A percentile compares a stretch with the other conserved stretches of the same genome.
Evolutionary conservation across 192 early-diverging fungal species (phyloP).

Genomic region (Jimgerdemannia lactiflua): DNA sequence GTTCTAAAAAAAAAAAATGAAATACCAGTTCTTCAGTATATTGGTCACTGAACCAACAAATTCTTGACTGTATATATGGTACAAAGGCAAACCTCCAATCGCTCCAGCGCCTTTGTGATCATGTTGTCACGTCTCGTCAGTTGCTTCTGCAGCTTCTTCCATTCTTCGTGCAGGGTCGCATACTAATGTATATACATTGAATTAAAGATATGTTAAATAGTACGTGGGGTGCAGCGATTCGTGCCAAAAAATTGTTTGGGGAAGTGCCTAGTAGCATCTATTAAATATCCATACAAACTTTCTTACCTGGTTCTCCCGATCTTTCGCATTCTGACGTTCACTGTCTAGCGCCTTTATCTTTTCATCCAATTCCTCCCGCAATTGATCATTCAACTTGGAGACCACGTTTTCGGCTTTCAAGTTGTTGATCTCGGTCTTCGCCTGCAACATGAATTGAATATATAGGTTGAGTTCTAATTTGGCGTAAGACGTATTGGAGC

Average conservation of each 20-base stretch:
- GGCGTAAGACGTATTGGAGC: too few species aligned
- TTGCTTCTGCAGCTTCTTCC: constrained; percentile 9
- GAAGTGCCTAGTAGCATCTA: too few species aligned
- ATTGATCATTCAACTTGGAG: constrained; percentile 21
- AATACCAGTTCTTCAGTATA: background rate
- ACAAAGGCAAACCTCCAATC: constrained; percentile 18
- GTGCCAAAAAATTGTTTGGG: too few species aligned
- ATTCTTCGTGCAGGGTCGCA: constrained; percentile 6
- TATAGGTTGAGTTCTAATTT: too few species aligned
- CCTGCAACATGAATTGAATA: background rate
- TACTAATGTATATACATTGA: background rate
- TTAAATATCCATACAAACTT: background rate
- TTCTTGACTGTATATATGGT: background rate
- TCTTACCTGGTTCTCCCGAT: constrained; percentile 7
- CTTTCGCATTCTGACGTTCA: constrained; percentile 5
- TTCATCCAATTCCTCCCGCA: constrained; percentile 26
- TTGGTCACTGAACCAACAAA: background rate
- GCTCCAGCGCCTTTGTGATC: constrained; percentile 25
- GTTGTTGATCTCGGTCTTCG: background rate
- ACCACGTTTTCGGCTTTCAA: constrained; percentile 4
- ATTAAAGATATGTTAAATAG: too few species aligned
- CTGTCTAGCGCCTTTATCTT: background rate
- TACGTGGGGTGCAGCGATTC: too few species aligned
- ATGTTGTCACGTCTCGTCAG: constrained; percentile 24
- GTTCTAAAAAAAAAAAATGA: constrained; percentile 7